Base-by-base conservation (phyloP, 73 alveolate genomes). In the Vitrella brassicaformis region DNA sequence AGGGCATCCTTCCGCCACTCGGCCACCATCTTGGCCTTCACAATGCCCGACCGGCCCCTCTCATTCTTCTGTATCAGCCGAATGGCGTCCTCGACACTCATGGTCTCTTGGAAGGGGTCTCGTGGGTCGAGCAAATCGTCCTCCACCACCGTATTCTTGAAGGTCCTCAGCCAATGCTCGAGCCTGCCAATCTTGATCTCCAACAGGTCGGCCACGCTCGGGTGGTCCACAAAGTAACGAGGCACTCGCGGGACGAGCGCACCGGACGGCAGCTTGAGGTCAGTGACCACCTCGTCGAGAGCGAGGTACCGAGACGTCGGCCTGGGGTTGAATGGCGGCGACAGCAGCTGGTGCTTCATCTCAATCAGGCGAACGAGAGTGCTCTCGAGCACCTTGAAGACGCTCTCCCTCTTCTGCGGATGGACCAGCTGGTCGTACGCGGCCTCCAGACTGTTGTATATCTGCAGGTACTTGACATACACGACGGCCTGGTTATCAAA, bases 341-440 rank as follows among this genome's bases (percentile, higher is more conserved):
- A 39, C 22, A 39, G 4, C 56, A 39, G 56, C 14, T 39, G 56
- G 22, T 4, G 22, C 56, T 14, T 39, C 22, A 39, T 39, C 56
- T 39, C 56, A 39, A 39, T 4, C 4, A 39, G 4, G 4, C 56
- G 56, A 39, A 39, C 14, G 56, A 14, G 22, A 4, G 14, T 14
- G 69, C 30, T 56, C 71, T 95, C 98, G 25, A 93, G 85, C 81
- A 88, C 90, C 87, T 91, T 91, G 87, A 90, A 93, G 68, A 96
- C 92, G 89, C 89, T 84, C 76, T 87, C 88, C 71, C 98, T 91
- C 89, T 93, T 96, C 84, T 96, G 96, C 47, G 98, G 98, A 86
- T 96, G 99, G 76, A 96, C 97, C 85, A 96, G 85, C 80, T 96
- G 94, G 81, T 94, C 99, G 84, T 96, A 94, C 78, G 98, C 90